Conservation (phyloP, 2,329 filamentous ascomycete genomes). For the Zalaria obscura region DNA sequence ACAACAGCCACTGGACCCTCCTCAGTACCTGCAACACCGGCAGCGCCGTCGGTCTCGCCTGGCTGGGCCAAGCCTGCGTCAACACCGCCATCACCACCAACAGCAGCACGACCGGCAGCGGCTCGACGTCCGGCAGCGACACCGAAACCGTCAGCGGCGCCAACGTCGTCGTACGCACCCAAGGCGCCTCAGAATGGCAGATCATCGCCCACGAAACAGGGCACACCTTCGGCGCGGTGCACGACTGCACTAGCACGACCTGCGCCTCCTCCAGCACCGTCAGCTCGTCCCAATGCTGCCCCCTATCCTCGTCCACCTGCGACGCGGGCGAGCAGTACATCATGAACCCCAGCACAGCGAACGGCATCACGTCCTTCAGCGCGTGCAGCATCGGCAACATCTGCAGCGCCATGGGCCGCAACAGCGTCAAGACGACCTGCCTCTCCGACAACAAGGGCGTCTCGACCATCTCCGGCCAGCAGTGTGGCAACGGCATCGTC, state of each 20-base stretch:
- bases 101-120: conserved; percentile 22
- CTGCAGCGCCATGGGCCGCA: conserved; percentile 68
- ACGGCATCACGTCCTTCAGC: conserved; percentile 66
- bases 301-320: conserved; percentile 52
- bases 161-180: conserved; percentile 75
- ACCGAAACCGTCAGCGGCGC: conserved; percentile 68
- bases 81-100: conserved; percentile 36
- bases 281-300: conserved; percentile 62
- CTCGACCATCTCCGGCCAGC: conserved; percentile 63
- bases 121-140: conserved; percentile 20
- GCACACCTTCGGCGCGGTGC: conserved; percentile 89
- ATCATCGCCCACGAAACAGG: conserved; percentile 90
- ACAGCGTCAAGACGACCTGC: conserved; percentile 62
- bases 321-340: conserved; percentile 69
- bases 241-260: conserved; percentile 65
- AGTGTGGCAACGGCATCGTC: conserved; percentile 95
- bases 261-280: conserved; percentile 50
- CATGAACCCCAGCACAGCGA: conserved; percentile 84
- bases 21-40: conserved; percentile 70
- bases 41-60: conserved; percentile 78
- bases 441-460: conserved; percentile 77
- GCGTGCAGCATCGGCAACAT: conserved; percentile 86
- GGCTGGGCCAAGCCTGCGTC: conserved; percentile 79
- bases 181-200: conserved; percentile 66
- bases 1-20: conserved; percentile 86